Conservation (phyloP, 1,284 basidiomycete species). For the Phlebopus sp. region DNA sequence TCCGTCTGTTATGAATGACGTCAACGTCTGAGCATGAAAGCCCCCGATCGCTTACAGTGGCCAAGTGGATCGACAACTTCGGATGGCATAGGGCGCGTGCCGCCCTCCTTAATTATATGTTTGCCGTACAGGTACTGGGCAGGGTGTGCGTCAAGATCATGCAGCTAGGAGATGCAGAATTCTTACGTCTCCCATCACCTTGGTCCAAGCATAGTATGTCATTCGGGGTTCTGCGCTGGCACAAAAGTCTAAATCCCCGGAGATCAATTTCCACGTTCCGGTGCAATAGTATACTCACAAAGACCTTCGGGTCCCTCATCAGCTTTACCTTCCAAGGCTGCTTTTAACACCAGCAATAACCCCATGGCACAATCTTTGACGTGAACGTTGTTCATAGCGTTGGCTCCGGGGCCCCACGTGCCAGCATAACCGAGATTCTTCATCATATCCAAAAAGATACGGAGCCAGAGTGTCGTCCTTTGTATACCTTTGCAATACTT, state of each 20-base stretch:
- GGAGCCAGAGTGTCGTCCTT: constrained; percentile 33
- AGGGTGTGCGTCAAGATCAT: not conserved
- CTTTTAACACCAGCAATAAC: constrained; percentile 34
- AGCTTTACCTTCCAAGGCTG: constrained; percentile 37
- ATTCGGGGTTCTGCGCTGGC: constrained; percentile 21
- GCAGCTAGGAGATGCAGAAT: not conserved
- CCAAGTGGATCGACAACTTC: constrained; percentile 36
- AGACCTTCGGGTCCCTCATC: constrained; percentile 40
- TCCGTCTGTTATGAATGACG: constrained; percentile 28
- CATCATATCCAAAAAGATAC: constrained; percentile 33
- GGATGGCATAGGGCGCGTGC: constrained; percentile 32
- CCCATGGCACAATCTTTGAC: constrained; percentile 38
- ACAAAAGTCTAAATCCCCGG: constrained; percentile 22
- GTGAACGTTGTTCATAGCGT: constrained; percentile 38
- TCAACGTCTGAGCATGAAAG: not conserved
- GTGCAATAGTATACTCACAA: constrained; percentile 23
- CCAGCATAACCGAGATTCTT: constrained; percentile 33
- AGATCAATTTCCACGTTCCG: constrained; percentile 4
- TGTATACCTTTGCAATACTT: constrained; percentile 29
- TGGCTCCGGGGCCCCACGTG: constrained; percentile 40
- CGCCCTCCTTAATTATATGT: constrained; percentile 34
- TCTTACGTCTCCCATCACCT: constrained; percentile 39
- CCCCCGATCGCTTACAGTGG: constrained; percentile 29
- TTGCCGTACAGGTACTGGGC: constrained; percentile 36
- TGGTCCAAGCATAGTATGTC: constrained; percentile 28